phyloP scores from a whole-genome alignment of 2,329 filamentous ascomycete species.

The Teratosphaeria epicoccoides region DNA sequence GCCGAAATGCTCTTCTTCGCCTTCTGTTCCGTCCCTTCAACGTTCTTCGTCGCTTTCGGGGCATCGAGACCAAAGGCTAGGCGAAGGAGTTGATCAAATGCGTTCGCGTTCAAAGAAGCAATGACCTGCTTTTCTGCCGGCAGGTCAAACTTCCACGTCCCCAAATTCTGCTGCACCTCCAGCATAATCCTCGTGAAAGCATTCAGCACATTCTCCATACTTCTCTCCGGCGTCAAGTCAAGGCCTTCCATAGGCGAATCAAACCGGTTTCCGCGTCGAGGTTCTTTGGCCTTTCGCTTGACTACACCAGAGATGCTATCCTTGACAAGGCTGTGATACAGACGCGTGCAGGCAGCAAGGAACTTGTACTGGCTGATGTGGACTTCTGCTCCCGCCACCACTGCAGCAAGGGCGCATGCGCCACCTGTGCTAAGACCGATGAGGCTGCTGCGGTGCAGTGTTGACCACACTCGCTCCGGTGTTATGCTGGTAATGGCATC shows the following conservation, averaged over 20 bases:
- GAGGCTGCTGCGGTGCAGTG: conserved; percentile 69
- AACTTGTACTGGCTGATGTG: conserved; percentile 67
- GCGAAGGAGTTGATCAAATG: conserved; percentile 60
- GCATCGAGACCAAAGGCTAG: conserved; percentile 68
- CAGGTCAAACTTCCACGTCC: conserved; percentile 71
- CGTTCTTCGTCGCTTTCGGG: conserved; percentile 30
- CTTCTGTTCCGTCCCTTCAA: background rate
- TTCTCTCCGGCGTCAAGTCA: conserved; percentile 66
- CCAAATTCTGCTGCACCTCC: conserved; percentile 75
- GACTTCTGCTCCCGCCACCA: conserved; percentile 75
- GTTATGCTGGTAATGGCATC: conserved; percentile 59
- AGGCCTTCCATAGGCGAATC: conserved; percentile 37
- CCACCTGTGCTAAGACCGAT: conserved; percentile 61
- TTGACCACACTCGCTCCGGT: conserved; percentile 81
- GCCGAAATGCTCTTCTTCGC: conserved; percentile 40
- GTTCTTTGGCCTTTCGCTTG: conserved; percentile 43
- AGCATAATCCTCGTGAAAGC: conserved; percentile 66
- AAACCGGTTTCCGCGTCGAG: conserved; percentile 41
- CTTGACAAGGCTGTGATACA: conserved; percentile 67
- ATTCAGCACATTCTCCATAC: conserved; percentile 59
- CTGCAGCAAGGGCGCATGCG: conserved; percentile 63
- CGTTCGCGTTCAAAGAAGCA: conserved; percentile 54
- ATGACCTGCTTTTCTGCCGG: conserved; percentile 59
- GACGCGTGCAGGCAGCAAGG: conserved; percentile 57
- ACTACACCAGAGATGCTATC: conserved; percentile 63